Conservation (phyloP, 148 eudicot genomes). For the Rhododendron ferrugineum region DNA sequence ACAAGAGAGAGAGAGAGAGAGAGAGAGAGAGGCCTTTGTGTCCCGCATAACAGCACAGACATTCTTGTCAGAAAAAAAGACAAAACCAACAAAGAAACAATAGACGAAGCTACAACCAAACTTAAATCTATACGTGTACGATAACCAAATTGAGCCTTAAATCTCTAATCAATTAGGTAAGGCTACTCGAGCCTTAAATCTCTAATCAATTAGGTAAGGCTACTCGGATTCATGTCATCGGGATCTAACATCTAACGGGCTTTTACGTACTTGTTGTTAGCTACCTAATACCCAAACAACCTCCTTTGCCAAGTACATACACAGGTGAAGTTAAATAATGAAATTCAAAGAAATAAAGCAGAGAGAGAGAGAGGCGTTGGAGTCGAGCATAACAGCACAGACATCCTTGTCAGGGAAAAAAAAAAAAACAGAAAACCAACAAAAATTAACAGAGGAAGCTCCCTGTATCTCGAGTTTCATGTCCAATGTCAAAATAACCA, state of each 20-base stretch:
- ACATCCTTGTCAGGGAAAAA: neutral
- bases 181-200: neutral
- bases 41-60: neutral
- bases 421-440: neutral
- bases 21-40: neutral
- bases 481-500: neutral
- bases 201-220: neutral
- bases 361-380: neutral
- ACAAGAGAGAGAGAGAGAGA: neutral
- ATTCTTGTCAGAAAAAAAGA: neutral
- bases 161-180: neutral
- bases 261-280: too few relatives aligned
- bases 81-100: neutral
- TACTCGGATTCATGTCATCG: neutral
- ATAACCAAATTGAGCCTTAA: neutral
- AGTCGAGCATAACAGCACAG: neutral
- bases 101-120: neutral
- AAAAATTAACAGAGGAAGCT: neutral
- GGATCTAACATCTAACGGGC: neutral
- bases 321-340: neutral
- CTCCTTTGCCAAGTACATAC: neutral
- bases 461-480: neutral
- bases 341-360: neutral
- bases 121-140: neutral
- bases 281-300: neutral